Evolutionary conservation across 768 basidiomycete species (phyloP), one percentile per base, ranked within the genome.

Genomic region (Brasilioporus rufonigricans): DNA sequence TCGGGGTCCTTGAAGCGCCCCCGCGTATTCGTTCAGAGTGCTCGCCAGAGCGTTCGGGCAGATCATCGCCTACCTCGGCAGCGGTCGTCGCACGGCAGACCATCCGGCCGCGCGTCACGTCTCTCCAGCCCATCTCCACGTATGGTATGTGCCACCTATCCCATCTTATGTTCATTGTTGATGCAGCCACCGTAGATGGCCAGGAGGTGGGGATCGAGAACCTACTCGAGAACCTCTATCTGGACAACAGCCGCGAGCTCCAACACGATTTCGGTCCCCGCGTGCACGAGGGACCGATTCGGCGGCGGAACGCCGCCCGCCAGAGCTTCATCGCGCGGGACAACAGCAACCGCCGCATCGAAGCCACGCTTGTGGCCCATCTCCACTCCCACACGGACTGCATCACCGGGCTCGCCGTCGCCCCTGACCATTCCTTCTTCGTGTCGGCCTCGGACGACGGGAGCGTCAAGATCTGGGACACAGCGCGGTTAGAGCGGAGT

Each of bases 391-490:
- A 98, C 65, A 80, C 85, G 0, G 91, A 88, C 24, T 77, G 84
- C 1, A 76, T 98, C 54, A 93, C 88, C 3, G 81, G 84, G 9
- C 75, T 98, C 23, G 87, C 87, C 2, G 90, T 94, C 23, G 87
- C 96, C 1, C 95, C 96, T 3, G 97, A 98, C 64, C 93, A 97
- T 63, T 74, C 86, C 67, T 99, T 97, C 77, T 98, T 99, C 60
- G 85, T 95, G 4, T 92, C 96, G 0, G 85, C 90, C 35, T 96
- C 93, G 1, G 86, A 98, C 58, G 96, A 98, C 71, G 91, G 91
- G 74, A 94, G 91, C 0, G 85, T 95, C 65, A 95, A 93, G 69
- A 79, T 91, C 39, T 97, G 93, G 93, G 89, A 93, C 60, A 89
- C 93, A 1, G 89, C 91, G 9, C 79, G 93, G n/a, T 77, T 98